Conservation (phyloP, 75 land plant species). For the Cunninghamia lanceolata region DNA sequence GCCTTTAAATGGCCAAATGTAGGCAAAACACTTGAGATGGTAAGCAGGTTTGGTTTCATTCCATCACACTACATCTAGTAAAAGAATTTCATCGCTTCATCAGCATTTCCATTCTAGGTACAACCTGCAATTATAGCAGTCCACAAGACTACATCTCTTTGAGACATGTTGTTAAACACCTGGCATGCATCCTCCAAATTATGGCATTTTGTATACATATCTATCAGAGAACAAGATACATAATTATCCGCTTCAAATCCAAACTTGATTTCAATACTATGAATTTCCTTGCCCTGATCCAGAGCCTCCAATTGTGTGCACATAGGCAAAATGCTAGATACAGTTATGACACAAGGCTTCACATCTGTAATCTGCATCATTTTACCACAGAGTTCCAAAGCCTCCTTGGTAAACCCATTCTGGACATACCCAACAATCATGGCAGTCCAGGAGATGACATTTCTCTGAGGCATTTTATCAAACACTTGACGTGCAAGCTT, state of each 20-base stretch:
- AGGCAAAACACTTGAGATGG: no score
- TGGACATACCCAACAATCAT: slow-evolving; percentile 36
- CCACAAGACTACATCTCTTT: slow-evolving; percentile 53
- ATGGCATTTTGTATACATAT: slow-evolving; percentile 52
- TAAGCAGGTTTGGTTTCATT: no score
- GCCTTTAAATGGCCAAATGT: no score
- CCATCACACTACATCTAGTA: no score
- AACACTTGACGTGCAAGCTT: no score
- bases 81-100: slow-evolving; percentile 39
- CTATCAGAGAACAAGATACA: no score
- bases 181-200: slow-evolving; percentile 16
- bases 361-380: neutral
- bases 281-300: slow-evolving; percentile 34
- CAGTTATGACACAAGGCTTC: slow-evolving; percentile 29
- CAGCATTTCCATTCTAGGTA: slow-evolving; percentile 23
- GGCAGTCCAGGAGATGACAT: slow-evolving; percentile 29
- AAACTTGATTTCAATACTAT: slow-evolving; percentile 33
- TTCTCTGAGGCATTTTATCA: neutral
- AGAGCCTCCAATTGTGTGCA: no score
- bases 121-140: slow-evolving; percentile 42
- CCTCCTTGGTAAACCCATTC: slow-evolving; percentile 23
- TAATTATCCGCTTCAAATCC: slow-evolving; percentile 35
- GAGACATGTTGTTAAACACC: slow-evolving; percentile 34
- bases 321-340: slow-evolving; percentile 21
- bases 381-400: no score